These are phyloP conservation scores for Elsinoe australis DNA, from an alignment of 2,329 filamentous ascomycete genomes.

Conservation along the genomic window DNA sequence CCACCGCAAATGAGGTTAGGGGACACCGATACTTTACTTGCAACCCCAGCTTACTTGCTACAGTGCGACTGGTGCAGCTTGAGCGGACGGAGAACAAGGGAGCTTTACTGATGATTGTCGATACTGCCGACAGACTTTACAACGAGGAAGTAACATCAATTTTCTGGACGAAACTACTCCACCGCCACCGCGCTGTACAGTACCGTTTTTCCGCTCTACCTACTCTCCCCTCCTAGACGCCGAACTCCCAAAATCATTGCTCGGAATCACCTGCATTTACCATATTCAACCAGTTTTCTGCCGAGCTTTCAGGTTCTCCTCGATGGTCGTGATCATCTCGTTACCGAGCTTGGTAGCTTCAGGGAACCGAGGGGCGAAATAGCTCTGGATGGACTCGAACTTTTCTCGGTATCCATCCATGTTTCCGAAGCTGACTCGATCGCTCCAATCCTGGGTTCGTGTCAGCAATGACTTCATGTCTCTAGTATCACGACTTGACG, in stretches of 20 bases:
- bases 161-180: neutral
- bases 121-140: too few species aligned
- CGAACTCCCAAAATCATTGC: too few species aligned
- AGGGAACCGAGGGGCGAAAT: slow-evolving; percentile 83
- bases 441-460: slow-evolving; percentile 68
- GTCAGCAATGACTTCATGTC: neutral
- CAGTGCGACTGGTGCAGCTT: slow-evolving; percentile 36
- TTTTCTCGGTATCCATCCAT: slow-evolving; percentile 89
- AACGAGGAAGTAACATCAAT: neutral
- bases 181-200: too few species aligned
- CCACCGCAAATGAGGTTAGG: slow-evolving; percentile 51
- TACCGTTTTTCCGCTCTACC: too few species aligned
- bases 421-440: slow-evolving; percentile 82
- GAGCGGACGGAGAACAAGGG: slow-evolving; percentile 31
- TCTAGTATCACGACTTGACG: neutral
- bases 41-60: too few species aligned
- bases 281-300: slow-evolving; percentile 10
- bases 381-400: slow-evolving; percentile 81
- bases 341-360: slow-evolving; percentile 85
- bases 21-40: too few species aligned
- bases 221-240: neutral
- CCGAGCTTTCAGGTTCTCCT: slow-evolving; percentile 59
- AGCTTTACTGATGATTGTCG: slow-evolving; percentile 27
- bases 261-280: too few species aligned
- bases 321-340: slow-evolving; percentile 92